These are phyloP conservation scores for Phoma herbarum DNA, from an alignment of 2,329 filamentous ascomycete genomes.

Conservation along the genomic window DNA sequence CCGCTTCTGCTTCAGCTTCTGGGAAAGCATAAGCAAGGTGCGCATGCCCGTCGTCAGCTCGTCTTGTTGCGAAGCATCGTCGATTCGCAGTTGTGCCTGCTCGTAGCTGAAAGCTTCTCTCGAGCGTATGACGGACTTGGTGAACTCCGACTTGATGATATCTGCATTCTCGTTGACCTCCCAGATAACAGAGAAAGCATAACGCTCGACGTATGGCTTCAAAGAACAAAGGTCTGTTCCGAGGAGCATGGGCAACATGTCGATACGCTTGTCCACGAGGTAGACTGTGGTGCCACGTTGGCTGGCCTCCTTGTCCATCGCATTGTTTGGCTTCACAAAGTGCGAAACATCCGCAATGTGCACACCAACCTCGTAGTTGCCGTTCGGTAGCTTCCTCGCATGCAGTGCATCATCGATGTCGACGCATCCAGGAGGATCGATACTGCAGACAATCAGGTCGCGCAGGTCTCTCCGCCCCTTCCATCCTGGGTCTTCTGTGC, in stretches of 20 bases:
- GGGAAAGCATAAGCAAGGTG: slow-evolving; percentile 84
- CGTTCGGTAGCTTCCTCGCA: slow-evolving; percentile 83
- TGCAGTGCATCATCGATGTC: slow-evolving; percentile 98
- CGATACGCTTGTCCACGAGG: slow-evolving; percentile 97
- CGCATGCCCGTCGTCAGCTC: slow-evolving; percentile 91
- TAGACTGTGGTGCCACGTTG: slow-evolving; percentile 96
- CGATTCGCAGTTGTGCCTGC: slow-evolving; percentile 91
- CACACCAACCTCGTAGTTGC: slow-evolving; percentile 94
- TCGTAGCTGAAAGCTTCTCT: slow-evolving; percentile 98
- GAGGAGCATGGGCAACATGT: slow-evolving; percentile 97
- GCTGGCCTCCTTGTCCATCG: slow-evolving; percentile 96
- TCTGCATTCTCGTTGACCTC: slow-evolving; percentile 87
- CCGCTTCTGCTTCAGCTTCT: slow-evolving; percentile 91
- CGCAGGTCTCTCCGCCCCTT: slow-evolving; percentile 83
- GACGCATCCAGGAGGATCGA: slow-evolving; percentile 94
- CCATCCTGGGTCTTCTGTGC: slow-evolving; percentile 84
- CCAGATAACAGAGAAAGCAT: slow-evolving; percentile 67
- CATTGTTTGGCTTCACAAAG: slow-evolving; percentile 95
- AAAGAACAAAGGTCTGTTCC: slow-evolving; percentile 96
- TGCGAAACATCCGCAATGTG: slow-evolving; percentile 99
- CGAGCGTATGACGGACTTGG: slow-evolving; percentile 97
- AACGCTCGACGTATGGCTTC: slow-evolving; percentile 93
- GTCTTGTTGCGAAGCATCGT: slow-evolving; percentile 86
- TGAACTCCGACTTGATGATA: slow-evolving; percentile 85
- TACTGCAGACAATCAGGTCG: slow-evolving; percentile 91